phyloP scores from a whole-genome alignment of 2,329 filamentous ascomycete species.

The Pyrenophora tritici-repentis region DNA sequence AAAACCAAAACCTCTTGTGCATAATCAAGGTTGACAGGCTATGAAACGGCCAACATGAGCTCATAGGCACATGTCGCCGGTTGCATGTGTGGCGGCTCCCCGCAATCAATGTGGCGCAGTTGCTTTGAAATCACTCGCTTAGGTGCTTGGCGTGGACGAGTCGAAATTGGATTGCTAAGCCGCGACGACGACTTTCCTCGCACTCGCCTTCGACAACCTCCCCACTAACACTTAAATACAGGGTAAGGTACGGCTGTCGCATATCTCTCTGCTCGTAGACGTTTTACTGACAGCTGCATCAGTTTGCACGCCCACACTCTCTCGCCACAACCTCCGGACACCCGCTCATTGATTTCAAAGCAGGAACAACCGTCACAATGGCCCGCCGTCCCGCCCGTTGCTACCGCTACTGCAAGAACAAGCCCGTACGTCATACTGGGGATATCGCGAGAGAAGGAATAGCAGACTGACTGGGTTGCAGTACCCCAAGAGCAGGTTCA shows the following conservation, averaged over 20 bases:
- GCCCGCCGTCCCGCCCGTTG: slow-evolving; percentile 98
- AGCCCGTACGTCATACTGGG: slow-evolving; percentile 64
- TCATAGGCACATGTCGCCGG: too few relatives aligned
- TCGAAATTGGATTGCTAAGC: slow-evolving; percentile 26
- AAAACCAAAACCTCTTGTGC: too few relatives aligned
- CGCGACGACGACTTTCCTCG: slow-evolving; percentile 17
- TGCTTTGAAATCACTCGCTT: slow-evolving; percentile 18
- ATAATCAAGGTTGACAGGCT: too few relatives aligned
- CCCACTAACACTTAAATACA: slow-evolving; percentile 36
- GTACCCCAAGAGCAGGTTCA: slow-evolving; percentile 99
- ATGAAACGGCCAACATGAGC: too few relatives aligned
- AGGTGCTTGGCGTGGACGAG: slow-evolving; percentile 12
- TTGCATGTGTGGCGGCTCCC: too few relatives aligned
- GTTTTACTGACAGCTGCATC: slow-evolving; percentile 17
- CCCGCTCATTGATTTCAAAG: slow-evolving; percentile 56
- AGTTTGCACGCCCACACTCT: slow-evolving; percentile 15
- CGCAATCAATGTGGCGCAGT: not conserved
- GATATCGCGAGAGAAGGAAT: slow-evolving; percentile 23
- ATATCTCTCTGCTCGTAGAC: slow-evolving; percentile 11
- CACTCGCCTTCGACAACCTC: slow-evolving; percentile 24
- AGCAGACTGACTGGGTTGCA: slow-evolving; percentile 61
- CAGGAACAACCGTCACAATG: slow-evolving; percentile 76
- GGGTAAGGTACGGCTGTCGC: slow-evolving; percentile 36
- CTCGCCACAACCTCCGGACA: slow-evolving; percentile 16
- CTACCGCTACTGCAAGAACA: slow-evolving; percentile 99